Conservation (phyloP, 805 yeast species). For the Cephaloascus fragrans region DNA sequence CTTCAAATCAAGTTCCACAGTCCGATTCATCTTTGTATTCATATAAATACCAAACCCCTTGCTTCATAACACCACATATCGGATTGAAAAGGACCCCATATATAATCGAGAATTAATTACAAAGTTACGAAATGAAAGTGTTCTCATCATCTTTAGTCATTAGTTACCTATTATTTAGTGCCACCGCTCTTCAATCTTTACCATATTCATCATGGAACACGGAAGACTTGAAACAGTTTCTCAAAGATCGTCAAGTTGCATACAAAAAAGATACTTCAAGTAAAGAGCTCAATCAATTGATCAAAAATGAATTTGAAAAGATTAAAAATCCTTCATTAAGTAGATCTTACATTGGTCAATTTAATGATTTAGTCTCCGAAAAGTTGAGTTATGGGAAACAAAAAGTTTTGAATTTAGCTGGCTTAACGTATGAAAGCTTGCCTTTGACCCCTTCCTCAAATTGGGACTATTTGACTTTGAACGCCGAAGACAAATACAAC, state of each 20-base stretch:
- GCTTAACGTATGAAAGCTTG: slow-evolving; percentile 1
- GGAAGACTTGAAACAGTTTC: slow-evolving; percentile 17
- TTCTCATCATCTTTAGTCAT: background rate
- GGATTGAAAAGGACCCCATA: too few species aligned
- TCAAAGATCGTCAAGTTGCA: slow-evolving; percentile 14
- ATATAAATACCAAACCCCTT: too few species aligned
- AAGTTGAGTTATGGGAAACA: slow-evolving; percentile 6
- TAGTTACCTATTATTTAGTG: background rate
- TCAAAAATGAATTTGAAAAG: slow-evolving; percentile 15
- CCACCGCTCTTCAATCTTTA: background rate
- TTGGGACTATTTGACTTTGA: slow-evolving; percentile 8
- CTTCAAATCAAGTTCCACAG: too few species aligned
- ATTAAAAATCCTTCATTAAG: slow-evolving; percentile 7
- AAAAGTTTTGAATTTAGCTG: slow-evolving; percentile 7
- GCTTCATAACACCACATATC: too few species aligned
- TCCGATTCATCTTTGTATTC: too few species aligned
- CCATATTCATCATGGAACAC: slow-evolving; percentile 1
- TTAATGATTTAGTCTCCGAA: background rate
- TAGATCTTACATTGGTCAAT: slow-evolving; percentile 1
- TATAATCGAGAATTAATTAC: too few species aligned
- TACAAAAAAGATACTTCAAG: slow-evolving; percentile 11
- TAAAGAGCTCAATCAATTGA: slow-evolving; percentile 14
- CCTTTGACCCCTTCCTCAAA: slow-evolving; percentile 9
- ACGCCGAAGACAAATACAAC: slow-evolving; percentile 1
- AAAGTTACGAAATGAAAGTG: background rate